phyloP scores from a whole-genome alignment of 1,284 basidiomycete species.

The Agaricales sp. region DNA sequence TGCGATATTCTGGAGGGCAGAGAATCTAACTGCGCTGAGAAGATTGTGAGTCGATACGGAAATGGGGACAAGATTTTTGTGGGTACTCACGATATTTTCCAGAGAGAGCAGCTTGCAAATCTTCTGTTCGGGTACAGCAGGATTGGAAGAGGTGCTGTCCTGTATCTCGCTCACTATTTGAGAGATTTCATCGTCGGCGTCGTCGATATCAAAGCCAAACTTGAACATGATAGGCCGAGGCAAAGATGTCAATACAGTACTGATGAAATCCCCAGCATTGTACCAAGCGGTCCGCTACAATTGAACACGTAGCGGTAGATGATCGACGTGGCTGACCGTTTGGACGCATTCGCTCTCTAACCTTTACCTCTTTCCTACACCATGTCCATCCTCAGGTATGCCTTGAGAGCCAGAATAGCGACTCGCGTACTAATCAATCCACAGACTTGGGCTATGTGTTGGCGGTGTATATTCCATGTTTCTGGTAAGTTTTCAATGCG shows the following conservation, averaged over 20 bases:
- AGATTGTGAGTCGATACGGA: background rate
- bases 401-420: background rate
- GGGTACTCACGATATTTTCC: slow-evolving; percentile 22
- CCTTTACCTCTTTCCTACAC: slow-evolving; percentile 1
- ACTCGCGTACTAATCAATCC: background rate
- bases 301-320: background rate
- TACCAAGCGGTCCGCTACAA: background rate
- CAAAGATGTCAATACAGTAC: background rate
- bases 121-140: slow-evolving; percentile 8
- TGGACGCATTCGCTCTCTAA: too few relatives aligned
- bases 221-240: slow-evolving; percentile 33
- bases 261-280: background rate
- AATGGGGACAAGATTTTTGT: slow-evolving; percentile 2
- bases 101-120: slow-evolving; percentile 23
- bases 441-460: slow-evolving; percentile 54
- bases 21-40: slow-evolving; percentile 31
- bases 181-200: slow-evolving; percentile 19
- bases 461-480: slow-evolving; percentile 74
- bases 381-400: slow-evolving; percentile 31
- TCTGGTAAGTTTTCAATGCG: slow-evolving; percentile 34
- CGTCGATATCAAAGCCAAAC: slow-evolving; percentile 43
- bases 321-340: slow-evolving; percentile 1
- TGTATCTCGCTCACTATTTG: background rate
- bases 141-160: background rate
- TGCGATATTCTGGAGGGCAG: slow-evolving; percentile 52